phyloP scores from a whole-genome alignment of 768 basidiomycete genomes.

The Lyophyllum decastes region DNA sequence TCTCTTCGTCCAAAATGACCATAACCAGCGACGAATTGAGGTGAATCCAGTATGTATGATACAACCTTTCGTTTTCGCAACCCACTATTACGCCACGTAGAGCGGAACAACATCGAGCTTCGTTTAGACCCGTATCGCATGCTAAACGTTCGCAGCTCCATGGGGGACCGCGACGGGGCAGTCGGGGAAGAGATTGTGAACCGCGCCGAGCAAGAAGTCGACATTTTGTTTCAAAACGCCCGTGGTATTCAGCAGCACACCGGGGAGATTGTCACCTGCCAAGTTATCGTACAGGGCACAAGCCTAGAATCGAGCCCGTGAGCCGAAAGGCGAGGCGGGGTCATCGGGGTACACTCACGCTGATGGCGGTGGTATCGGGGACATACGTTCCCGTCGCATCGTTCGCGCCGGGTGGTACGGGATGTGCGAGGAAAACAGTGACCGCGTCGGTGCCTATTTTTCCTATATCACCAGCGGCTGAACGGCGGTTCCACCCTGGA shows the following conservation, averaged over 20 bases:
- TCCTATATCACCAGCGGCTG: neutral
- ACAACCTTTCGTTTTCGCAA: too few relatives aligned
- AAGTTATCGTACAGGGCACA: slow-evolving; percentile 9
- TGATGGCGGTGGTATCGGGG: neutral
- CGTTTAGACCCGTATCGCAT: too few relatives aligned
- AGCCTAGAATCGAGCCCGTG: neutral
- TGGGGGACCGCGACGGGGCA: neutral
- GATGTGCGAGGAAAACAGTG: neutral
- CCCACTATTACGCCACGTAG: too few relatives aligned
- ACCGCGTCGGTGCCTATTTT: neutral
- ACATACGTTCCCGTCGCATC: slow-evolving; percentile 9
- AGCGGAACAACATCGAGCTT: too few relatives aligned
- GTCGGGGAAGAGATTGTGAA: neutral
- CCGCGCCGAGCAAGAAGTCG: neutral
- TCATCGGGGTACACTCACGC: neutral
- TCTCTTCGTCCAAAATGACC: too few relatives aligned
- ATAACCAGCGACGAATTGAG: too few relatives aligned
- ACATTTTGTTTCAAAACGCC: slow-evolving; percentile 15
- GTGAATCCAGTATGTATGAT: too few relatives aligned
- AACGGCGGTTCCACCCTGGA: slow-evolving; percentile 11
- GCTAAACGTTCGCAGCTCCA: neutral
- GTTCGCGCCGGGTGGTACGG: slow-evolving; percentile 13
- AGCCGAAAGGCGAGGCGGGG: neutral
- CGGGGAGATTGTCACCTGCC: slow-evolving; percentile 12
- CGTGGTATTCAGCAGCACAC: slow-evolving; percentile 13